Conservation (phyloP, 371 early-diverging fungal species). For the Actinomortierella ambigua region DNA sequence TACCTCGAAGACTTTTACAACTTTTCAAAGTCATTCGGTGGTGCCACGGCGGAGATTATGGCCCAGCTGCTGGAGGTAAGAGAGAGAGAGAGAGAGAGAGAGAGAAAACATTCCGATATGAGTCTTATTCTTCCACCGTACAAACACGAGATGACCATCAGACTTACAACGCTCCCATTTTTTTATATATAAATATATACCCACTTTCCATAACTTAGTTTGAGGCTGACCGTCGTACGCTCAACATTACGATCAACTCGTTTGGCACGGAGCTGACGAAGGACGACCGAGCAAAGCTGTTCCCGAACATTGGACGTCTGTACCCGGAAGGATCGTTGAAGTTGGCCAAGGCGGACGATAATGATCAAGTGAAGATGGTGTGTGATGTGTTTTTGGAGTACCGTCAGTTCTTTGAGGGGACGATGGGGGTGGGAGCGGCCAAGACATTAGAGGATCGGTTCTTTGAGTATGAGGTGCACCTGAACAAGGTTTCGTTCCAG, state of each 20-base stretch:
- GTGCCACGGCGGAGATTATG: conserved; percentile 95
- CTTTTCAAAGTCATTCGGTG: conserved; percentile 86
- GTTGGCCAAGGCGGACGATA: conserved; percentile 90
- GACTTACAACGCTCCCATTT: no score
- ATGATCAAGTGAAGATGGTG: conserved; percentile 88
- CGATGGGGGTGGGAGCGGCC: conserved; percentile 39
- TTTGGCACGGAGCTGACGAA: conserved; percentile 95
- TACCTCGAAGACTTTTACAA: conserved; percentile 97
- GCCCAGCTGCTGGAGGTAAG: conserved; percentile 84
- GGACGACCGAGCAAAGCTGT: conserved; percentile 93
- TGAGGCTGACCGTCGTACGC: conserved; percentile 96
- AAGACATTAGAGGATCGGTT: conserved; percentile 93
- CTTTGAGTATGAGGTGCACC: conserved; percentile 92
- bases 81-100: neutral
- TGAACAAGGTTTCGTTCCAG: conserved; percentile 92
- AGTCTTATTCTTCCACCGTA: no score
- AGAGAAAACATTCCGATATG: no score
- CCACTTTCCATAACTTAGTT: conserved; percentile 61
- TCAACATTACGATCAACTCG: conserved; percentile 98
- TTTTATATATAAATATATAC: neutral
- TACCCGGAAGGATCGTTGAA: conserved; percentile 90
- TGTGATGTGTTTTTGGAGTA: conserved; percentile 88
- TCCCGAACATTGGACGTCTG: conserved; percentile 89
- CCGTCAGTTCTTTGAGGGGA: conserved; percentile 68
- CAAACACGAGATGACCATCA: no score